phyloP scores from a whole-genome alignment of 2,329 filamentous ascomycete genomes.

The Trichoderma endophyticum region DNA sequence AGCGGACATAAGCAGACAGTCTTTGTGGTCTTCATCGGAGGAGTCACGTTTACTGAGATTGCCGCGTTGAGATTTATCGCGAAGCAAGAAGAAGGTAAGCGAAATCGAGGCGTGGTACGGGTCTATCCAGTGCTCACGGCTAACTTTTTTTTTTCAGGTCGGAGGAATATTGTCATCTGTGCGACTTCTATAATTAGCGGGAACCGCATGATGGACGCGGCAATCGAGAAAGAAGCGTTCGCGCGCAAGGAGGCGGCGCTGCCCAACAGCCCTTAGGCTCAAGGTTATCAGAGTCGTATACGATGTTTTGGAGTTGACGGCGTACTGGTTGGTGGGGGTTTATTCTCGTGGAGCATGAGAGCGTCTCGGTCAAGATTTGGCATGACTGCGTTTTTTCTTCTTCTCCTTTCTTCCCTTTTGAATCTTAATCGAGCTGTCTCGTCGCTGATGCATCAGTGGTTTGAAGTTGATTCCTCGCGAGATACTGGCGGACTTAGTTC shows the following conservation, averaged over 20 bases:
- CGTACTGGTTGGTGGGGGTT: conserved; percentile 10
- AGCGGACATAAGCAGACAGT: conserved; percentile 78
- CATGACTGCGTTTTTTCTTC: neutral
- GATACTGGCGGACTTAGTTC: conserved; percentile 1
- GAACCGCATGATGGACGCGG: conserved; percentile 81
- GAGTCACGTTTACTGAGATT: conserved; percentile 94
- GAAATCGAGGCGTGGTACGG: neutral
- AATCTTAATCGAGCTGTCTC: conserved; percentile 7
- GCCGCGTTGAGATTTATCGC: conserved; percentile 89
- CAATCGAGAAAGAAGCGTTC: conserved; percentile 69
- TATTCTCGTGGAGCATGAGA: conserved; percentile 1
- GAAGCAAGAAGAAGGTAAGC: conserved; percentile 69
- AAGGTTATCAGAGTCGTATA: conserved; percentile 4
- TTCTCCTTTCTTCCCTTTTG: neutral
- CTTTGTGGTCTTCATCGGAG: conserved; percentile 96
- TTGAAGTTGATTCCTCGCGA: conserved; percentile 8
- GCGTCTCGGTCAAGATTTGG: neutral
- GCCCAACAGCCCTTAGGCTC: conserved; percentile 19
- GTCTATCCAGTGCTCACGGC: conserved; percentile 3
- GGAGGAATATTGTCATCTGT: conserved; percentile 83
- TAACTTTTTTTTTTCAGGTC: conserved; percentile 44
- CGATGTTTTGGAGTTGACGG: conserved; percentile 16
- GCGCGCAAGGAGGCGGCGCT: conserved; percentile 38
- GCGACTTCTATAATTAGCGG: conserved; percentile 91
- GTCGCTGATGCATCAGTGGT: conserved; percentile 15